Evolutionary conservation across 805 yeast genomes (phyloP), one percentile per base, ranked within the genome.

Genomic region (Zygoascus biomembranicola): DNA sequence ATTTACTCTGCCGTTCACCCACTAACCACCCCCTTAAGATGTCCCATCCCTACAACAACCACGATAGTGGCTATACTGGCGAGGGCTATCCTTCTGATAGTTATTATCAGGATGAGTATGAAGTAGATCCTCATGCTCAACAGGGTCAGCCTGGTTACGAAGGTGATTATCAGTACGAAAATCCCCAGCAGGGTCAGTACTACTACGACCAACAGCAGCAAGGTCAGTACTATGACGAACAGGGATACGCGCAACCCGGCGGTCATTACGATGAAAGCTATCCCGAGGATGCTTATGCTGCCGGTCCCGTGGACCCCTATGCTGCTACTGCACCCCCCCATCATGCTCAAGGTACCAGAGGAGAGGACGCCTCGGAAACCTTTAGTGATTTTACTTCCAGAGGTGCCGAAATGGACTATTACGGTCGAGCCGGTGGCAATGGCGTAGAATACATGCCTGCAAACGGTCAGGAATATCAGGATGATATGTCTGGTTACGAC

Each of bases 251-350:
- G 57, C 73, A 72, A 52, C 67, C 52, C 11, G 58, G 64, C 50
- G 73, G 69, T 45, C 69, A 70, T 54, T 69, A 72, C 55, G 65
- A 64, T 42, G 67, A 60, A 5, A 66, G 63, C 32, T 68, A 66
- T 51, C 61, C 66, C 50, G 74, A 71, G 44, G 77, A 73, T 57
- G 72, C 67, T 35, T 74, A 76, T 59, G 76, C 70, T 55, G 66
- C 69, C 42, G 70, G 69, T 49, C 69, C 70, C 46, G 72, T 69
- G 47, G 77, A 74, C 54, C 79, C 79, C 45, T 75, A 76, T 58
- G 75, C 76, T 57, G 65, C 69, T 49, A 53, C 48, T 28, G 50
- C 60, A 18, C 49, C 52, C 23, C 45, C 18, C n/a, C 37, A 46
- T 47, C 55, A 55, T 19, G 61, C 58, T n/a, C 61, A 53, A 31